Evolutionary conservation across 352 stramenopile species (phyloP).

Genomic region (Phytopythium oedochilum): DNA sequence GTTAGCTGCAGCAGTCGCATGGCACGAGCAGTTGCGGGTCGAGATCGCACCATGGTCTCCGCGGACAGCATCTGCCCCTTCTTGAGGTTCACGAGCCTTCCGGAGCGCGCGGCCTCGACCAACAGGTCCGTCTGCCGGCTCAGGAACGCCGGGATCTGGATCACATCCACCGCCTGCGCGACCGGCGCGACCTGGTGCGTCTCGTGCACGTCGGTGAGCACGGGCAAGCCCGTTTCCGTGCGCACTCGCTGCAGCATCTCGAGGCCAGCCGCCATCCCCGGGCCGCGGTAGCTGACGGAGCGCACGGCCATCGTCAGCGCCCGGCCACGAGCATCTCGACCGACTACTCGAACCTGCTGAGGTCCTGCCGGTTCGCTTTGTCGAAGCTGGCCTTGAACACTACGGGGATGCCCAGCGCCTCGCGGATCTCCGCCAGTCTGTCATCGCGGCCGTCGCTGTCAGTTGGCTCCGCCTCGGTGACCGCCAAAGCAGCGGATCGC

Average conservation of each 20-base stretch:
- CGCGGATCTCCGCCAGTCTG: slow-evolving; percentile 51
- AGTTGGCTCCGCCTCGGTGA: too few species aligned
- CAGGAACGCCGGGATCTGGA: slow-evolving; percentile 88
- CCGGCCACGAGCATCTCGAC: background rate
- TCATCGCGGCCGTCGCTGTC: too few species aligned
- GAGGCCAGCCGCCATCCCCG: slow-evolving; percentile 64
- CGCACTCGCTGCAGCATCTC: slow-evolving; percentile 74
- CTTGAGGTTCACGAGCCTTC: slow-evolving; percentile 84
- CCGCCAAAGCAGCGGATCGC: background rate
- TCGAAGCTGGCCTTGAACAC: slow-evolving; percentile 90
- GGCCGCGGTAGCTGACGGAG: slow-evolving; percentile 64
- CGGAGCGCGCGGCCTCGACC: slow-evolving; percentile 65
- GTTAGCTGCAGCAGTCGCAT: background rate
- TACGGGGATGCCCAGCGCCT: slow-evolving; percentile 61
- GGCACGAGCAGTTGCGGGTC: too few species aligned
- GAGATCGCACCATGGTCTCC: slow-evolving; percentile 59
- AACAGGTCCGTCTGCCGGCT: slow-evolving; percentile 88
- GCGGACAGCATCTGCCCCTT: slow-evolving; percentile 86
- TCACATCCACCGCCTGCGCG: slow-evolving; percentile 66
- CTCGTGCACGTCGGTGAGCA: slow-evolving; percentile 87
- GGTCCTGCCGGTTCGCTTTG: slow-evolving; percentile 85
- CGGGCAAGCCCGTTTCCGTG: slow-evolving; percentile 55
- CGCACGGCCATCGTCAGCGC: background rate
- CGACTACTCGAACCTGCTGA: slow-evolving; percentile 28
- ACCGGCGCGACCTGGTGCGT: slow-evolving; percentile 71